Evolutionary conservation across 805 yeast species (phyloP), one percentile per base, ranked within the genome.

Genomic region (Saturnispora ahearnii): DNA sequence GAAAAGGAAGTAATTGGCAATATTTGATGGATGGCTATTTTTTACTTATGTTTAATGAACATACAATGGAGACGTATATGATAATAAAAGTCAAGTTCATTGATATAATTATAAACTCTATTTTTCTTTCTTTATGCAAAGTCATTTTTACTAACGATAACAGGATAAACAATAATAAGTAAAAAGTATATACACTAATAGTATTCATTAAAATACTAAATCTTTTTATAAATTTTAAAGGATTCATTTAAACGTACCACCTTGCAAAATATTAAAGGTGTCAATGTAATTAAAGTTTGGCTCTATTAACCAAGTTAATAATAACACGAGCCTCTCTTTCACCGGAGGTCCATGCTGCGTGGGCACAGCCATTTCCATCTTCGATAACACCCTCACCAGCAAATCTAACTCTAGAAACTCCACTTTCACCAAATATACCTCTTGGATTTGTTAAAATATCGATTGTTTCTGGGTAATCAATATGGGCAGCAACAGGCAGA

Each of bases 341-440:
- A 10, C 81, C 82, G 48, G 77, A 69, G 45, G 57, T 54, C 67
- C 77, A 78, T 0, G 83, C 83, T 3, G 81, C 83, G 58, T 78
- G 82, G 3, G 72, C 79, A 61, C 82, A 78, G 1, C 82, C 82
- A 33, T 73, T 72, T 6, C 81, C 82, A 42, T 73, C 76, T 45
- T 65, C 63, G 28, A 66, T 67, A 8, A 79, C 66, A 53, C 76
- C 82, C 57, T 78, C 83, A 5, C 83, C 82, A 0, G 80, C 82
- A 64, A 78, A 78, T 38, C 81, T 63, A 29, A 78, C 68, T 22
- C 72, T 57, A 11, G 67, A 67, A 38, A 56, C 54, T 22, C 68
- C 69, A 8, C 11, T 31, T 41, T 47, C 50, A 34, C 66, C 65
- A 45, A 66, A 61, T 28, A 74, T 73, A 51, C 72, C 79, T 13